A percentile compares a stretch with the other conserved stretches of the same genome.
phyloP scores from a whole-genome alignment of 2,329 filamentous ascomycete species.

The Clonostachys byssicola region DNA sequence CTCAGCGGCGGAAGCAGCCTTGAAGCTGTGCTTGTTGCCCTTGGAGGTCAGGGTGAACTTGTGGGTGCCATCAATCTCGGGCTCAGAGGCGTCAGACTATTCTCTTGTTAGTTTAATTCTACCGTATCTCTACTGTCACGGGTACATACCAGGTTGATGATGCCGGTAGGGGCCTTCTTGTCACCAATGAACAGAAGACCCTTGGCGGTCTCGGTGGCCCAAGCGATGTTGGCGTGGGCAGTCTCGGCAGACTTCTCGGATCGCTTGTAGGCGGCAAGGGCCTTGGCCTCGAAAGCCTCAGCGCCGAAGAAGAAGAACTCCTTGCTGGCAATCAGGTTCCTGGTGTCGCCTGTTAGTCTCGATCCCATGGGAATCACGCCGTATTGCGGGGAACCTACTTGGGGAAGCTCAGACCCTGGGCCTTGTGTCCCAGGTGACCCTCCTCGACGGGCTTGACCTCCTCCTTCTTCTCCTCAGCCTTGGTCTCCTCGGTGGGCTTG shows the following conservation, averaged over 20 bases:
- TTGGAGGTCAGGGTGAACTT: slow-evolving; percentile 85
- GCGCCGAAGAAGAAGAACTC: slow-evolving; percentile 86
- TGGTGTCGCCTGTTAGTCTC: slow-evolving; percentile 28
- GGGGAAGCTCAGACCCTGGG: slow-evolving; percentile 71
- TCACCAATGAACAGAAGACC: slow-evolving; percentile 90
- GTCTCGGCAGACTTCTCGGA: slow-evolving; percentile 77
- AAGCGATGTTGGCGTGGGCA: slow-evolving; percentile 77
- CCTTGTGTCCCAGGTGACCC: slow-evolving; percentile 87
- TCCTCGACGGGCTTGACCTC: slow-evolving; percentile 72
- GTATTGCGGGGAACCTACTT: slow-evolving; percentile 63
- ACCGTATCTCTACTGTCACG: neutral
- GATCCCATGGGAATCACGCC: no score
- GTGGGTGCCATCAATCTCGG: slow-evolving; percentile 68
- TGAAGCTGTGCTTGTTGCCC: slow-evolving; percentile 91
- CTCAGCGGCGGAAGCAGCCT: slow-evolving; percentile 69
- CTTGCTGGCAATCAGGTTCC: slow-evolving; percentile 87
- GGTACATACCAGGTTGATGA: slow-evolving; percentile 75
- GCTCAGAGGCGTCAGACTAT: slow-evolving; percentile 60
- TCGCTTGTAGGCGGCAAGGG: slow-evolving; percentile 74
- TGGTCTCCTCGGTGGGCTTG: slow-evolving; percentile 34
- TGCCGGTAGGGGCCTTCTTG: slow-evolving; percentile 75
- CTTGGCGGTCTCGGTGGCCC: slow-evolving; percentile 92
- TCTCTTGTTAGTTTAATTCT: slow-evolving; percentile 17
- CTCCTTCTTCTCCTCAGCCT: slow-evolving; percentile 40
- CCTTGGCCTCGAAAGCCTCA: slow-evolving; percentile 69